Evolutionary conservation across 2,329 filamentous ascomycete genomes (phyloP), one percentile per base, ranked within the genome.

Genomic region (Epichloe typhina): DNA sequence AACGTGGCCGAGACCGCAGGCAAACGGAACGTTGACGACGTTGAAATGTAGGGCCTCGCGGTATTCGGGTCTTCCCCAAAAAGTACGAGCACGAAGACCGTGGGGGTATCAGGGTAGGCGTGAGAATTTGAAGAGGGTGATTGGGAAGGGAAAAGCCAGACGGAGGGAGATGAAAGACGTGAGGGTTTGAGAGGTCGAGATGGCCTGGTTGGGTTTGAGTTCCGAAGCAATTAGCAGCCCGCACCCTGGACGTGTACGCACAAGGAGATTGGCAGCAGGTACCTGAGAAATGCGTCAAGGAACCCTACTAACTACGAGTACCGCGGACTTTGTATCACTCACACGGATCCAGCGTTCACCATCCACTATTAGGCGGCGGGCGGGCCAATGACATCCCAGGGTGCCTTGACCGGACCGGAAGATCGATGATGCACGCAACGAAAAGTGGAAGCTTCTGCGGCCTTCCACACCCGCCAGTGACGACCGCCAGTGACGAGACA

Each of bases 351-450:
- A 42, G 49, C 49, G 46, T 31, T 17, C 46, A 21, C 42, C 17
- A 31, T 46, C 43, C 43, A 47, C 43, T 56, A 58, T 59, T 56
- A 58, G 59, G 54, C 47, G 50, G 39, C 39, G 15, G 26, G 37
- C 56, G 55, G 50, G 58, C 66, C 66, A 69, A 69, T 69, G 60
- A 63, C 58, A 65, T 56, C 56, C 58, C 58, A 53, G 47, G 5
- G 56, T 53, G 56, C 57, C 57, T 53, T 59, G 56, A 40, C 46
- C 57, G 64, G 62, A 54, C 50, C 67, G 67, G 67, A 69, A 64
- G 51, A 69, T 66, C 56, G 51, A 63, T 68, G 56, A 58, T 66
- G 55, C 66, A 56, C 42, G 36, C 15, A 46, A 38, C 38, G 46
- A 37, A 53, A 56, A 53, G 60, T 44, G 40, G 48, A 49, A 53